phyloP scores from a whole-genome alignment of 371 early-diverging fungal genomes.

The Syncephalastrum racemosum region DNA sequence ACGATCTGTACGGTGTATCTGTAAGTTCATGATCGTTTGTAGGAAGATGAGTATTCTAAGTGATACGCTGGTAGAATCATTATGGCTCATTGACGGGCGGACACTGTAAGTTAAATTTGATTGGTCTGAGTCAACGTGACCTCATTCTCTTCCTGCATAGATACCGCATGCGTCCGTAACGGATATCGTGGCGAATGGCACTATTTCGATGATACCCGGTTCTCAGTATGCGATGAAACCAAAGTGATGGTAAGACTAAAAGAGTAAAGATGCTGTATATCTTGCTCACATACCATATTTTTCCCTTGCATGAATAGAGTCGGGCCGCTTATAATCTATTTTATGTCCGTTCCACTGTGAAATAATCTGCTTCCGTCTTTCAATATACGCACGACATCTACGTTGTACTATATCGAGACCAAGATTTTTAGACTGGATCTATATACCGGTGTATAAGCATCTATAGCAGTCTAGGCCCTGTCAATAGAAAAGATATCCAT shows the following conservation, averaged over 20 bases:
- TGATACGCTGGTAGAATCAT: conserved; percentile 64
- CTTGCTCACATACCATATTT: neutral
- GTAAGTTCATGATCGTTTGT: conserved; percentile 29
- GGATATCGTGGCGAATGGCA: conserved; percentile 83
- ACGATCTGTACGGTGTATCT: conserved; percentile 92
- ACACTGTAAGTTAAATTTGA: conserved; percentile 59
- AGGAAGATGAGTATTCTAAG: neutral
- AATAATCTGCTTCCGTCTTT: conserved; percentile 9
- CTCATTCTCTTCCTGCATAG: conserved; percentile 17
- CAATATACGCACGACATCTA: neutral
- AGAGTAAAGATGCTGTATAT: neutral
- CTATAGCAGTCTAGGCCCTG: too few relatives aligned
- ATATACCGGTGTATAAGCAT: neutral
- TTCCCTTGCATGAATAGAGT: conserved; percentile 12
- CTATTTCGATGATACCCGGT: conserved; percentile 90
- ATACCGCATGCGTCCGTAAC: conserved; percentile 89
- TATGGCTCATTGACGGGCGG: conserved; percentile 91
- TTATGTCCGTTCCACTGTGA: conserved; percentile 26
- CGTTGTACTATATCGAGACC: too few relatives aligned
- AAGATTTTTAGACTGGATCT: neutral
- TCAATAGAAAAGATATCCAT: too few relatives aligned
- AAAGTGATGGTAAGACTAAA: conserved; percentile 58
- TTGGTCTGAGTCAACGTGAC: neutral
- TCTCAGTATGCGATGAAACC: conserved; percentile 64
- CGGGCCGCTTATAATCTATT: conserved; percentile 30